A percentile compares a stretch with the other conserved stretches of the same genome.
These are phyloP conservation scores for Pythium aphanidermatum DNA, from an alignment of 352 stramenopile genomes.

Conservation along the genomic window DNA sequence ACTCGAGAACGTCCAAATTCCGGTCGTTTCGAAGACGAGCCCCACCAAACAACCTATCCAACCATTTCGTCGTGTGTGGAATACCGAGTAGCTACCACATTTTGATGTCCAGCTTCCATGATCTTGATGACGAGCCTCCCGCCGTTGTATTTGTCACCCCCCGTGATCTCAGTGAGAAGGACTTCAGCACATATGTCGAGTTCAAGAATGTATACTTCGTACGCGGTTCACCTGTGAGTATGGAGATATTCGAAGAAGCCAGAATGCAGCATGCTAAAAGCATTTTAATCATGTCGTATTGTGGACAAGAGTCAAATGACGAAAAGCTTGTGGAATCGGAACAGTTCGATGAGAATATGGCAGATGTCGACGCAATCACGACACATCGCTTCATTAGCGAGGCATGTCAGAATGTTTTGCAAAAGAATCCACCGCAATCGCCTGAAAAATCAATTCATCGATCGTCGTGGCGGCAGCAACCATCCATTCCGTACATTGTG, in stretches of 20 bases:
- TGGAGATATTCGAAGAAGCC: constrained; percentile 46
- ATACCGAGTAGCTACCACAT: constrained; percentile 51
- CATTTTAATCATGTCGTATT: constrained; percentile 71
- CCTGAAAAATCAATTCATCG: constrained; percentile 2
- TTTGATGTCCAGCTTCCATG: constrained; percentile 43
- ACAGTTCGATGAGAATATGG: constrained; percentile 65
- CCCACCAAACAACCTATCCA: constrained; percentile 26
- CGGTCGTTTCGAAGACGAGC: constrained; percentile 22
- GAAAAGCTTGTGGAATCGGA: constrained; percentile 24
- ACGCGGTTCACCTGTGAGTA: constrained; percentile 54
- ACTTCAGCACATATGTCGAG: constrained; percentile 34
- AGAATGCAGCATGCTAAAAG: constrained; percentile 50
- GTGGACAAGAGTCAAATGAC: constrained; percentile 20
- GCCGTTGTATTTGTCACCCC: constrained; percentile 56
- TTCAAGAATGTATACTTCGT: constrained; percentile 63
- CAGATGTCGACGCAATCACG: constrained; percentile 69
- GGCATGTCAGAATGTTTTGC: constrained; percentile 39
- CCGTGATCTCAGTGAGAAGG: constrained; percentile 37
- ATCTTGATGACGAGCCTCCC: constrained; percentile 31
- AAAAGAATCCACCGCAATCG: constrained; percentile 5
- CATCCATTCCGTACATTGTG: constrained; percentile 42
- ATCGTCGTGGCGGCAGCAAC: background rate
- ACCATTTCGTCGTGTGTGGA: constrained; percentile 67
- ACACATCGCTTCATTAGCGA: constrained; percentile 75
- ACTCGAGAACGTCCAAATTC: constrained; percentile 28